Evolutionary conservation across 768 basidiomycete genomes (phyloP).

Genomic region (Russula griseocarnosa): DNA sequence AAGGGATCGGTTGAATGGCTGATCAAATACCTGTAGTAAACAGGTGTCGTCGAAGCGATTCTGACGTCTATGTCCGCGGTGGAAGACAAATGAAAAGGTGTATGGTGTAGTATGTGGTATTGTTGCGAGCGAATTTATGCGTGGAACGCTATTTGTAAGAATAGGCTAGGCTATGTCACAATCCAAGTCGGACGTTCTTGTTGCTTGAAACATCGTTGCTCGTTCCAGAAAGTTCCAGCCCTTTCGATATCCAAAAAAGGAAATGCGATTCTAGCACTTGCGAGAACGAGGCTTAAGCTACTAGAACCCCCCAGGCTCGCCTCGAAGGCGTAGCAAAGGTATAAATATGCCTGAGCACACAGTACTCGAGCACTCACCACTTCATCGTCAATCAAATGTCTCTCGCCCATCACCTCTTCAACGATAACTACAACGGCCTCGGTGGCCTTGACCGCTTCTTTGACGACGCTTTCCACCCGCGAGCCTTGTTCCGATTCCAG

Average conservation of each 20-base stretch:
- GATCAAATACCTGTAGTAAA: constrained; percentile 32
- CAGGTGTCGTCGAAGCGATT: background rate
- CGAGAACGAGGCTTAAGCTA: background rate
- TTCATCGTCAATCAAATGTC: background rate
- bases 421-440: constrained; percentile 1
- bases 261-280: background rate
- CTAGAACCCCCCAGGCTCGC: background rate
- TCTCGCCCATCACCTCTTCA: background rate
- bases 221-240: background rate
- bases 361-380: background rate
- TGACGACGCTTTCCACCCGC: constrained; percentile 1
- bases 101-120: background rate
- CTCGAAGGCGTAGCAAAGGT: background rate
- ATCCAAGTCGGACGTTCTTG: background rate
- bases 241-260: constrained; percentile 1
- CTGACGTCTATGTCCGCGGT: background rate
- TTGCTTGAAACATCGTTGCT: background rate
- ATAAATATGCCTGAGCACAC: background rate
- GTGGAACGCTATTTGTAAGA: background rate
- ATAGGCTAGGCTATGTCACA: background rate
- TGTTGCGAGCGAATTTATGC: background rate
- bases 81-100: background rate
- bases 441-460: constrained; percentile 10
- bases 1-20: constrained; percentile 39
- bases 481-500: background rate